Base-by-base conservation (phyloP, 2,329 filamentous ascomycete genomes). In the Blastomyces percursus region DNA sequence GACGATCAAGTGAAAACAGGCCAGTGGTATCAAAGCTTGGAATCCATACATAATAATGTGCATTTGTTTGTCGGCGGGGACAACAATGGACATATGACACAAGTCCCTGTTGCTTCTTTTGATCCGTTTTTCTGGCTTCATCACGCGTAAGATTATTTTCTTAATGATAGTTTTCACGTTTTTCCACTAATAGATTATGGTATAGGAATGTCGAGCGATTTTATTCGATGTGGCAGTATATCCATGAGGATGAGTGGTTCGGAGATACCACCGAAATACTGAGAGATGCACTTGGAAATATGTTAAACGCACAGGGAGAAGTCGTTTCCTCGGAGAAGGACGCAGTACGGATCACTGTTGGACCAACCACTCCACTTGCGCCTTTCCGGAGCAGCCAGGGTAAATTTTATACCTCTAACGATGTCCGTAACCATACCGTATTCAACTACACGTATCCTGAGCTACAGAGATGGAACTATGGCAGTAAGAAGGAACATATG, bases 81-180 rank as follows among this genome's bases (percentile, higher is more conserved):
- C 64, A 79, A 81, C 46, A 65, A 64, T 42, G 87, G 88, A 1
- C 87, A 90, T 69, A 87, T 89, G 83, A 83, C 82, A 51, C 87
- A 83, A 72, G 84, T 86, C 32, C 83, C 85, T 24, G 86, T 87
- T 66, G 88, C 89, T 1, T 83, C 87, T 0, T 94, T 90, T 71
- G 90, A 94, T 70, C 89, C 90, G 0, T 77, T 90, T 12, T 91
- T 92, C 74, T 89, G 87, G 75, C 75, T 92, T 9, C 88, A 93
- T 69, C 89, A 93, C 35, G 42, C 57, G 57, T 59, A 27, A 59
- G 57, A 54, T 61, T 32, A 16, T 38, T 30, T 42, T 1, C 19
- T 48, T 24, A n/a, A 2, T 8, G 27, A 21, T 40, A 54, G 3
- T 11, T 11, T 30, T 54, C 32, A 19, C 21, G 16, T 16, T 19